Evolutionary conservation across 352 stramenopile genomes (phyloP).

Genomic region (Peronospora tabacina): DNA sequence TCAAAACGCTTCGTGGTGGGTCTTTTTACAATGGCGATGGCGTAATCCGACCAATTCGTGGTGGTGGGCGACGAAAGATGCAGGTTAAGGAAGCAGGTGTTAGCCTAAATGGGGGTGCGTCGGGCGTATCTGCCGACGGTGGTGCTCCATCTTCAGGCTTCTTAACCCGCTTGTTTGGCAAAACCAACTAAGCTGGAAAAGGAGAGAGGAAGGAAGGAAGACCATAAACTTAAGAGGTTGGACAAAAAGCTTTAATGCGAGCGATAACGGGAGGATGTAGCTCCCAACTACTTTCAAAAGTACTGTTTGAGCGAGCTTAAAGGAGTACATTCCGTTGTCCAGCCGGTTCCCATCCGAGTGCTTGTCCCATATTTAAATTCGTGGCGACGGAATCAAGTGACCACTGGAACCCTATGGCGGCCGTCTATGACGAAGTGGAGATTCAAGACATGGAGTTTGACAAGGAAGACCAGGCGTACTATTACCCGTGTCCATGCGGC

Average conservation of each 20-base stretch:
- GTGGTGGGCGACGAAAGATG: slow-evolving; percentile 57
- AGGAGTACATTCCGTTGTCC: slow-evolving; percentile 10
- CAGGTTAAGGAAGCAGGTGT: slow-evolving; percentile 24
- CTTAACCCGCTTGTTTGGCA: slow-evolving; percentile 49
- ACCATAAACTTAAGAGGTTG: neutral
- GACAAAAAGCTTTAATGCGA: neutral
- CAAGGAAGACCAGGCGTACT: slow-evolving; percentile 89
- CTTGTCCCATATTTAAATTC: slow-evolving; percentile 5
- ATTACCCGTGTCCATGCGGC: slow-evolving; percentile 96
- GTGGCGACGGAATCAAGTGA: slow-evolving; percentile 7
- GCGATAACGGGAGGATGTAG: neutral
- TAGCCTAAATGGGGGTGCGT: slow-evolving; percentile 3
- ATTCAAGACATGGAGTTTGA: slow-evolving; percentile 98
- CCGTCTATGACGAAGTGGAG: slow-evolving; percentile 97
- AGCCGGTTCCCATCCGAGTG: slow-evolving; percentile 10
- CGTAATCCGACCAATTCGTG: slow-evolving; percentile 68
- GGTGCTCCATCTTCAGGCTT: slow-evolving; percentile 32
- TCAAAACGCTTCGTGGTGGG: slow-evolving; percentile 61
- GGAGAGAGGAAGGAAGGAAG: too few species aligned
- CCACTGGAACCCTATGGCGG: slow-evolving; percentile 38
- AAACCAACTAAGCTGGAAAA: slow-evolving; percentile 23
- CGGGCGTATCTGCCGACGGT: slow-evolving; percentile 5
- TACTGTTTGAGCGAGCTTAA: too few species aligned
- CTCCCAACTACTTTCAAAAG: slow-evolving; percentile 2
- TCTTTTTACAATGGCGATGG: slow-evolving; percentile 58